Conservation (phyloP, 108 stramenopile species). For the Skeletonema marinoi region DNA sequence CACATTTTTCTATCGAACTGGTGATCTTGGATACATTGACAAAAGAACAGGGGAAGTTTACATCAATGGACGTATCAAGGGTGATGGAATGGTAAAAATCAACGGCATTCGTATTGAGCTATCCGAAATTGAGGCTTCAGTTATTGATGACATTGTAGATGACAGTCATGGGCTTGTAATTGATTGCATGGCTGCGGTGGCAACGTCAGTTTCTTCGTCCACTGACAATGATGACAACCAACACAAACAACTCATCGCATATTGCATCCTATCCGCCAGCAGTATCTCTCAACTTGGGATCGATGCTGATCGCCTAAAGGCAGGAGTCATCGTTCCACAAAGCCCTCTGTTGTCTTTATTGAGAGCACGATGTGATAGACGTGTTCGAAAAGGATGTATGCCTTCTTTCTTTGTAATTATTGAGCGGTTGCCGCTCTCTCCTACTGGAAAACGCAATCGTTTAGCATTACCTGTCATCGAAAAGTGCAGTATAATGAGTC, state of each 20-base stretch:
- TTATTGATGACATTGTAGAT: constrained; percentile 39
- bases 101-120: constrained; percentile 86
- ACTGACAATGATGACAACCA: constrained; percentile 14
- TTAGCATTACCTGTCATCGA: constrained; percentile 44
- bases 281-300: constrained; percentile 55
- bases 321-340: constrained; percentile 53
- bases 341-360: constrained; percentile 63
- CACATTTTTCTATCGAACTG: constrained; percentile 68
- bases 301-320: constrained; percentile 2
- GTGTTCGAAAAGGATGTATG: constrained; percentile 61
- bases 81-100: constrained; percentile 85
- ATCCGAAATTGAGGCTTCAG: constrained; percentile 74
- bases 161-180: constrained; percentile 30
- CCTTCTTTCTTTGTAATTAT: constrained; percentile 72
- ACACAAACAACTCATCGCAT: constrained; percentile 58
- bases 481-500: constrained; percentile 33
- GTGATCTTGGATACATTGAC: constrained; percentile 74
- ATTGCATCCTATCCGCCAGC: constrained; percentile 57
- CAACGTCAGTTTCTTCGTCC: neutral
- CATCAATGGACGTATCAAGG: constrained; percentile 76
- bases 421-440: constrained; percentile 68
- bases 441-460: constrained; percentile 78
- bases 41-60: constrained; percentile 30
- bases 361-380: constrained; percentile 46
- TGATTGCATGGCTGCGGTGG: constrained; percentile 58